phyloP scores from a whole-genome alignment of 129 eudicot genomes.

The Sambucus nigra region DNA sequence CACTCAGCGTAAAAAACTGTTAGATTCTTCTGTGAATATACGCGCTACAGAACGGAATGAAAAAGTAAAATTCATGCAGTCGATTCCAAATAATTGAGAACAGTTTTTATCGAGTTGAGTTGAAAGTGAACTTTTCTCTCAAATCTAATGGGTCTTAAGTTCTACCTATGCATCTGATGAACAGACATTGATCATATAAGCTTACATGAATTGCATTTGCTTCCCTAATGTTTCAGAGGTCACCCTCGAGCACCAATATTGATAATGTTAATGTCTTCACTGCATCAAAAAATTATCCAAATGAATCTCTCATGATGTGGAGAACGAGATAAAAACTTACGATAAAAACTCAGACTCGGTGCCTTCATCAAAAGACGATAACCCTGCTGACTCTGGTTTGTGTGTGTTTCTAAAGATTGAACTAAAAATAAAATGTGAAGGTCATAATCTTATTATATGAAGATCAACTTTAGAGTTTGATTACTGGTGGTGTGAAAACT shows the following conservation, averaged over 20 bases:
- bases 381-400: constrained; percentile 6
- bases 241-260: constrained; percentile 32
- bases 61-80: too few species aligned
- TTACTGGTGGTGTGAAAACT: not conserved
- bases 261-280: constrained; percentile 41
- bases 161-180: too few species aligned
- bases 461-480: not conserved
- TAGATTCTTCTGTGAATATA: too few species aligned
- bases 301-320: constrained; percentile 18
- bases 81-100: too few species aligned
- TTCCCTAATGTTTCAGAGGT: not conserved
- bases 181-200: not conserved
- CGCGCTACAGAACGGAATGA: too few species aligned
- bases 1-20: too few species aligned
- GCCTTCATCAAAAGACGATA: constrained; percentile 48
- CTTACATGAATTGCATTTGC: not conserved
- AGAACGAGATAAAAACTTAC: not conserved
- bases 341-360: constrained; percentile 53
- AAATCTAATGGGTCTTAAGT: too few species aligned
- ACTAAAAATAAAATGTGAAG: constrained; percentile 18
- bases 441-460: constrained; percentile 30
- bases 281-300: constrained; percentile 24
- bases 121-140: too few species aligned
- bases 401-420: constrained; percentile 15
- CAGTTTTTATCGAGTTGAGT: too few species aligned